Base-by-base conservation (phyloP, 257 asterid genomes). In the Paraleonurus japonicus region DNA sequence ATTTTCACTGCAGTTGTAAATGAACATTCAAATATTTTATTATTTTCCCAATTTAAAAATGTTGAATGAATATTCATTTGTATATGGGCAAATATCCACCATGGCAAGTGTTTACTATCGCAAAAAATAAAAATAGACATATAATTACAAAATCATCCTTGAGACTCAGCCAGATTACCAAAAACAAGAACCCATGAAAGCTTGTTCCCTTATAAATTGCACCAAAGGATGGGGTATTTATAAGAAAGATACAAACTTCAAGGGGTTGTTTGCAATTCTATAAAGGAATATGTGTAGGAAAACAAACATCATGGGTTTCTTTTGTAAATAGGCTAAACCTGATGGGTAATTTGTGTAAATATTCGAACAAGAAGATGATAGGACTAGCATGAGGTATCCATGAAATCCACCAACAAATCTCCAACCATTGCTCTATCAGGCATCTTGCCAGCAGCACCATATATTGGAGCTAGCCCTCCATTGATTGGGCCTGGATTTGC, bases 401-500 rank as follows among this genome's bases (percentile, higher is more conserved):
- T 92, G 85, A 83, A 95, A 79, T 95, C 99, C 12, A 95, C 86
- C 88, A 95, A 69, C 85, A 95, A 82, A 78, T 95, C 98, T 79
- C 87, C 73, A 70, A 95, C 94, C 95, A 82, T 84, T 60, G 71
- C 97, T 86, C 99, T 87, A 80, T 95, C 99, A 1, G 99, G 97
- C 88, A 95, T 89, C 85, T 80, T 92, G 30, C 98, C 99, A 3
- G 99, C 99, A 27, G 99, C 99, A 37, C 99, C 99, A 58, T 92
- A 95, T 80, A 95, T 85, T 28, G 99, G 99, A 68, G 99, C 98
- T 69, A 92, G 87, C 79, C 99, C 98, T 78, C 97, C 99, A 32
- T 66, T 83, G 7, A 85, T 67, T 17, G 97, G 99, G 27, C 99
- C 98, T 50, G 99, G 99, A 75, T 92, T 95, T 71, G 86, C 89